Base-by-base conservation (phyloP, 2,329 filamentous ascomycete genomes). In the Bipolaris sorokiniana region DNA sequence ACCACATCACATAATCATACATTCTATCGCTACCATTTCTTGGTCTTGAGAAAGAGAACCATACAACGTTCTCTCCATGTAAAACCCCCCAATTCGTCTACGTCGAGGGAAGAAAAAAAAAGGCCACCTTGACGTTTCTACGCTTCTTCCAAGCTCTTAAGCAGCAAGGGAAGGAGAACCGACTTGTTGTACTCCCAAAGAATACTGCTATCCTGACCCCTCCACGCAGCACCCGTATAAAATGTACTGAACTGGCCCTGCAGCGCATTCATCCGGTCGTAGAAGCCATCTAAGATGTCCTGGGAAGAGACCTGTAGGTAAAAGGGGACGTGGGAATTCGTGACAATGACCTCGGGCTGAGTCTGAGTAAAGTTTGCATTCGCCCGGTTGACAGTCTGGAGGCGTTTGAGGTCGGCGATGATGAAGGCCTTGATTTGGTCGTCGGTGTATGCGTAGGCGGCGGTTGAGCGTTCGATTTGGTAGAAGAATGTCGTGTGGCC, bases 121-220 rank as follows among this genome's bases (percentile, higher is more conserved):
- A 34, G 31, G 13, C 7, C 7, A 3, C 31, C 13, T 20, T 18
- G 7, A 11, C 3, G 38, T 22, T 5, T 22, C 15, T 22, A 15
- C 15, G 16, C 16, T 23, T 28, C n/a, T 40, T 42, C 51, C 22
- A 56, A 36, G 11, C 41, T 20, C 44, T 53, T 22, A 1, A 53
- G 15, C 13, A 56, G 7, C 54, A 42, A 23, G 1, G 49, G 49
- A 3, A 56, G 31, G 3, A 56, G 36, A 31, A 53, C n/a, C 15
- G 80, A 65, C 77, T 79, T 65, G 69, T 64, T 67, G 46, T 56
- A 71, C 23, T 44, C 22, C 69, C 69, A 72, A 9, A 69, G 33
- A 22, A 36, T 18, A 47, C 56, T 61, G 16, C 62, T 64, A 55
- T 68, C 63, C 4, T 68, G 57, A 41, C 58, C 52, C 44, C 60